Base-by-base conservation (phyloP, 495 filamentous ascomycete species). In the Usnea hakonensis region DNA sequence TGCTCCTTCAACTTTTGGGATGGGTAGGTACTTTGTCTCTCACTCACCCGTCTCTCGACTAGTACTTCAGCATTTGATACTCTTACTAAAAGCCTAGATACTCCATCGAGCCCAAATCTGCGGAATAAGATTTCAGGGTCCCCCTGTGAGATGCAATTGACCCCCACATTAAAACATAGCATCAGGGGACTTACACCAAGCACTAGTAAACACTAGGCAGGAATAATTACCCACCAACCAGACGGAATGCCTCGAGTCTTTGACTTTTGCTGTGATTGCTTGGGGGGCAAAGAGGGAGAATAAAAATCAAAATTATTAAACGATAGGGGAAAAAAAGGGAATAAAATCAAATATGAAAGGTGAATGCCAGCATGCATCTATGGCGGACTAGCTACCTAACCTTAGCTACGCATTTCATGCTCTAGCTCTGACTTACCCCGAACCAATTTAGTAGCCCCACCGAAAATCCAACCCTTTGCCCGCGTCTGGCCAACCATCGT, bases 191-290 rank as follows among this genome's bases (percentile, higher is more conserved):
- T 14, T 30, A 26, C 46, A 50, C 9, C 3, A 30, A 14, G 46
- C 46, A 50, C 46, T 50, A 50, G 26, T 26, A 50, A 9, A 14
- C n/a, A 50, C 23, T 1, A 26, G 5, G 46, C 4, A 30, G 26
- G 46, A 50, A 50, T 28, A 26, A 50, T 50, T 50, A 50, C 46
- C n/a, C n/a, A n/a, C n/a, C n/a, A n/a, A n/a, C n/a, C n/a, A n/a
- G n/a, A n/a, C n/a, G n/a, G n/a, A n/a, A n/a, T n/a, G n/a, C n/a
- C n/a, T n/a, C n/a, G n/a, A n/a, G n/a, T n/a, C n/a, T n/a, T 16
- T 28, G 9, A 26, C 43, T 46, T n/a, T 19, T n/a, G n/a, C n/a
- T n/a, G n/a, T n/a, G n/a, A n/a, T n/a, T n/a, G n/a, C n/a, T n/a
- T n/a, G n/a, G n/a, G n/a, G n/a, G n/a, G n/a, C n/a, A n/a, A n/a